A percentile compares a stretch with the other conserved stretches of the same genome.
phyloP scores from a whole-genome alignment of 495 filamentous ascomycete genomes.

The Friedmanniomyces endolithicus region DNA sequence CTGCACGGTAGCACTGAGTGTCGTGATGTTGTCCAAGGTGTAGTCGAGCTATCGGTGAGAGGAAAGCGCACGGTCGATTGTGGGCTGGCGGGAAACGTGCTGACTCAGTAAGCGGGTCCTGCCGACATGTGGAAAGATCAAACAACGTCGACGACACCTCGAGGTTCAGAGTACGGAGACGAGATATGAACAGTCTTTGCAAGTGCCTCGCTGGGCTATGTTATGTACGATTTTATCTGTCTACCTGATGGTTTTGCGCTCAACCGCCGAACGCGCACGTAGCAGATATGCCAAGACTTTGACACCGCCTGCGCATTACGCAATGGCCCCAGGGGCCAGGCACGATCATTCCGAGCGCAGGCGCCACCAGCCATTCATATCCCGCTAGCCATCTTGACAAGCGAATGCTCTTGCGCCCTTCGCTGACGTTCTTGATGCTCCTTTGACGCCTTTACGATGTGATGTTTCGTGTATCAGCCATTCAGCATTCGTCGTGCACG shows the following conservation, averaged over 20 bases:
- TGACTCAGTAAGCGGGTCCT: conserved; percentile 6
- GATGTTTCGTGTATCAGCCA: neutral
- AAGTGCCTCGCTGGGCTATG: neutral
- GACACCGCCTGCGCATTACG: conserved; percentile 7
- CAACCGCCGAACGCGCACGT: neutral
- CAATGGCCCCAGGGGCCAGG: neutral
- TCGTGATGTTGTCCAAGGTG: conserved; percentile 17
- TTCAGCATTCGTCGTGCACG: neutral
- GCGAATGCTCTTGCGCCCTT: no score
- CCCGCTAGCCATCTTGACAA: neutral
- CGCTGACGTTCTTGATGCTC: no score
- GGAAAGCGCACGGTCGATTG: conserved; percentile 13
- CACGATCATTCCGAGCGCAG: neutral
- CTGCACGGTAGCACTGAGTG: conserved; percentile 21
- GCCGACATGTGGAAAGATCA: neutral
- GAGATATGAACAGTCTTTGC: neutral
- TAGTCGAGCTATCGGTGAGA: conserved; percentile 7
- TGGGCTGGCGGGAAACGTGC: conserved; percentile 5
- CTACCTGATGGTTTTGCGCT: neutral
- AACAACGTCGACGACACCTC: neutral
- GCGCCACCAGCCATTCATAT: neutral
- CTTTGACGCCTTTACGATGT: no score
- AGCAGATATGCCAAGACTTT: neutral
- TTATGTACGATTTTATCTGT: neutral
- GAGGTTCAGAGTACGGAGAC: no score